Conservation (phyloP, 805 yeast species). For the Pichia pseudocactophila region DNA sequence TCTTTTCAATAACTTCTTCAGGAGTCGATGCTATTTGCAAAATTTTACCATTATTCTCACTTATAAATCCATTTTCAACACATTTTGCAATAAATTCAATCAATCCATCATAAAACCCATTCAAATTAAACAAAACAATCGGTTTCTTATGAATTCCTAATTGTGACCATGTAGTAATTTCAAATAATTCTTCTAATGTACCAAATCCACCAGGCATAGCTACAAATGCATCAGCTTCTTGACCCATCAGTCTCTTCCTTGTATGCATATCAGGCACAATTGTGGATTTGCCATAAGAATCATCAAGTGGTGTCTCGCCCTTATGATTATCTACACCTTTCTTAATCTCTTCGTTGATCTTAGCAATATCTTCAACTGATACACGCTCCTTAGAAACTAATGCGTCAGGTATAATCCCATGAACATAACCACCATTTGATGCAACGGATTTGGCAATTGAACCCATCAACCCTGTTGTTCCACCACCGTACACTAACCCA, state of each 20-base stretch:
- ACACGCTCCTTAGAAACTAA: constrained; percentile 63
- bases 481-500: constrained; percentile 86
- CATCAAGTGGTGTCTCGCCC: constrained; percentile 57
- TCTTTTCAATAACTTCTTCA: constrained; percentile 55
- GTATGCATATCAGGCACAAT: constrained; percentile 87
- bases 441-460: constrained; percentile 58
- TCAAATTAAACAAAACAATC: constrained; percentile 63
- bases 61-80: constrained; percentile 58
- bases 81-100: constrained; percentile 53
- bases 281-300: constrained; percentile 66
- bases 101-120: constrained; percentile 73
- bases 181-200: constrained; percentile 82
- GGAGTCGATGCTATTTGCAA: constrained; percentile 60
- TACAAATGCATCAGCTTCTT: constrained; percentile 66
- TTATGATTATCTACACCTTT: constrained; percentile 51
- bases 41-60: constrained; percentile 56
- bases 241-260: constrained; percentile 78
- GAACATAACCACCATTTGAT: constrained; percentile 55
- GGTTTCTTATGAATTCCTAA: constrained; percentile 80
- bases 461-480: constrained; percentile 81
- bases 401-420: constrained; percentile 83
- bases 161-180: constrained; percentile 86
- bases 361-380: constrained; percentile 27
- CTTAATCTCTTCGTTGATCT: constrained; percentile 40
- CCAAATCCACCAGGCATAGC: constrained; percentile 94